phyloP scores from a whole-genome alignment of 257 asterid genomes.

The Penstemon barbatus region DNA sequence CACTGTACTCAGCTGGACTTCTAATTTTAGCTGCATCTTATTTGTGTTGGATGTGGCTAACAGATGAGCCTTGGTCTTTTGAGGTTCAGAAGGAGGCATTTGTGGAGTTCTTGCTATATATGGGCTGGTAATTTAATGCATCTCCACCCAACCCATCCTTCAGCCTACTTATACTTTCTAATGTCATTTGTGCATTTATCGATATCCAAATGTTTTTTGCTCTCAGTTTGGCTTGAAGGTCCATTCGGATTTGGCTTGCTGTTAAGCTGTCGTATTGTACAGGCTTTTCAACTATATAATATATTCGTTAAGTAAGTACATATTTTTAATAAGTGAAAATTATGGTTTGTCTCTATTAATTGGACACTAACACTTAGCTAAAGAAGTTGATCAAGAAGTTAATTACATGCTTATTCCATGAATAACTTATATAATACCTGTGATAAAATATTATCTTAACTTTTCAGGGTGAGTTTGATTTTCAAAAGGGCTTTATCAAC shows the following conservation, averaged over 20 bases:
- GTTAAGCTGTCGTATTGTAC: slow-evolving; percentile 77
- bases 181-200: slow-evolving; percentile 25
- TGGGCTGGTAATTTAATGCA: slow-evolving; percentile 61
- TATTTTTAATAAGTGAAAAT: slow-evolving; percentile 26
- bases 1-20: background rate
- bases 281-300: slow-evolving; percentile 75
- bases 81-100: slow-evolving; percentile 52
- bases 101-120: slow-evolving; percentile 89
- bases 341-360: background rate
- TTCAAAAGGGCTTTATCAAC: background rate
- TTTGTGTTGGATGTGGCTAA: slow-evolving; percentile 32
- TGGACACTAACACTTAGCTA: background rate
- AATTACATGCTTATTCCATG: slow-evolving; percentile 1
- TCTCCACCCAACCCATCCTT: background rate
- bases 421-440: background rate
- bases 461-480: slow-evolving; percentile 15
- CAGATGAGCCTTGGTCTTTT: slow-evolving; percentile 73
- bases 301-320: slow-evolving; percentile 75
- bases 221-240: slow-evolving; percentile 89
- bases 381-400: too few species aligned
- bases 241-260: slow-evolving; percentile 91
- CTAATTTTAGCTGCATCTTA: slow-evolving; percentile 14
- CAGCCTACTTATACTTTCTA: slow-evolving; percentile 1
- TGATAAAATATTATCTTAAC: background rate
- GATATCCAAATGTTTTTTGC: slow-evolving; percentile 30